Evolutionary conservation across 208 protist species (phyloP).

Genomic region (Spongospora subterranea): DNA sequence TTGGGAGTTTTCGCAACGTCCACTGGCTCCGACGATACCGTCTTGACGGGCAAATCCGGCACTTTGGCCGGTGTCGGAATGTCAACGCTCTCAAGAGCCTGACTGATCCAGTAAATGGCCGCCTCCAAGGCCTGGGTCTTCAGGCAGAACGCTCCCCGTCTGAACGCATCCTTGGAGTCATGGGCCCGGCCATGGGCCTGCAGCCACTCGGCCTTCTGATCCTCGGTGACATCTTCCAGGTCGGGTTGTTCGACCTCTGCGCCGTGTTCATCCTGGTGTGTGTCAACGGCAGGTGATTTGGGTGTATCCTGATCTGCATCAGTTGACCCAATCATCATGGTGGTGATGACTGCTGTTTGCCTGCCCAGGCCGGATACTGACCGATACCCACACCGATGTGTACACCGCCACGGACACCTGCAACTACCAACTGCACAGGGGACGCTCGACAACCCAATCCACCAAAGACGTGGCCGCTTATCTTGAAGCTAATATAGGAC

Average conservation of each 20-base stretch:
- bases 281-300: too few relatives aligned
- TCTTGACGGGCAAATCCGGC: neutral
- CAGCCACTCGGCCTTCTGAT: neutral
- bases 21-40: neutral
- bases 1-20: neutral
- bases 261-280: too few relatives aligned
- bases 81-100: neutral
- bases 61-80: neutral
- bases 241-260: neutral
- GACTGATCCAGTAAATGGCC: constrained; percentile 13
- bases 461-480: too few relatives aligned
- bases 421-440: too few relatives aligned
- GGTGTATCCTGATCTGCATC: too few relatives aligned
- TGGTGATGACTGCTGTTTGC: too few relatives aligned
- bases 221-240: neutral
- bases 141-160: constrained; percentile 41
- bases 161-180: constrained; percentile 13
- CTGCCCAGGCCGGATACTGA: too few relatives aligned
- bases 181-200: neutral
- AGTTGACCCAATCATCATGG: too few relatives aligned
- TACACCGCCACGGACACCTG: too few relatives aligned
- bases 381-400: too few relatives aligned
- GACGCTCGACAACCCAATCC: too few relatives aligned
- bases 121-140: neutral
- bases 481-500: too few relatives aligned